Evolutionary conservation across 306 rosid species (phyloP), one percentile per base, ranked within the genome.

Genomic region (Cucumis hystrix): DNA sequence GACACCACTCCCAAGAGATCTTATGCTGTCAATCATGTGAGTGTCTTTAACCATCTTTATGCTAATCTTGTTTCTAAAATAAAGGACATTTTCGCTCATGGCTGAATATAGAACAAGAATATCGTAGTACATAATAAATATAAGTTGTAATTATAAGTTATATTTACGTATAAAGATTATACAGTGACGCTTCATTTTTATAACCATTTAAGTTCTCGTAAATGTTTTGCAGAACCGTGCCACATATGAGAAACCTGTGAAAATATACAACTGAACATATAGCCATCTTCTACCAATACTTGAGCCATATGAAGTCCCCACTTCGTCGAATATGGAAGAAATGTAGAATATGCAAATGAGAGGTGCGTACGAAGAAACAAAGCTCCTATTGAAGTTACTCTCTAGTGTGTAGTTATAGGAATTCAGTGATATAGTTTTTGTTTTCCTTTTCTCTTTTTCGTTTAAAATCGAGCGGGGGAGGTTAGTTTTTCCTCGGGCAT

Each of bases 1-100:
- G 96, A 89, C 81, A 89, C 78, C 87, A 71, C 90, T 54, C 92
- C 97, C 10, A 92, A 87, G 83, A 87, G 97, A 83, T 81, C 92
- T 49, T 88, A 84, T 82, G 85, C 92, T 3, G 87, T 78, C 62
- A 87, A 90, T 83, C 98, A 94, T 91, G 98, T 90, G 79, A 77
- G 43, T 20, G 60, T 73, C 80, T 11, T 75, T 47, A 3, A 18
- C 41, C 76, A 71, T 71, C 74, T 49, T 23, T 71, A 49, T 45
- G 41, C 14, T 69, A 21, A 68, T n/a, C 39, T 25, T n/a, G 65
- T 3, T 14, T 20, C 20, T 40, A 56, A 75, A 33, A 33, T 3
- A 33, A 33, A 33, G 35, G 4, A 33, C 35, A 4, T 33, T 33
- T 33, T 33, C 5, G 37, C 5, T 33, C 37, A 33, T 33, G 37